Conservation (phyloP, 345 rosid genomes). For the Limnanthes douglasii region DNA sequence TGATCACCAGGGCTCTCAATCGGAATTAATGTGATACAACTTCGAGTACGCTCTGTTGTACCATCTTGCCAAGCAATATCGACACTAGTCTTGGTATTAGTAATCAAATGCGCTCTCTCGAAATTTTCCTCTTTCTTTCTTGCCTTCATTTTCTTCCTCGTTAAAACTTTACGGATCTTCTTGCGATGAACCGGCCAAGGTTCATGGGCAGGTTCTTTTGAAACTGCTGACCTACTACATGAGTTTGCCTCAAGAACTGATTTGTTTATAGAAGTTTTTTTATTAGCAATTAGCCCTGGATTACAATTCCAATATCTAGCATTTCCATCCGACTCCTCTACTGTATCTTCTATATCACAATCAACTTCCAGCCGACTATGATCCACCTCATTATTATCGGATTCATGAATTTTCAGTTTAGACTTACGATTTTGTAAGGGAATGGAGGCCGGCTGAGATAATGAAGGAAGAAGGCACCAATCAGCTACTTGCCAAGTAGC, state of each 20-base stretch:
- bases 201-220: slow-evolving; percentile 64
- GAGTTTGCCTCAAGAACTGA: too few relatives aligned
- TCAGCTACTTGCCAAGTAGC: slow-evolving; percentile 96
- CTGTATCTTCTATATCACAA: slow-evolving; percentile 26
- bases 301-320: too few relatives aligned
- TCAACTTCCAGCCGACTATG: slow-evolving; percentile 20
- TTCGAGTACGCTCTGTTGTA: slow-evolving; percentile 29
- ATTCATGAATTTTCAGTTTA: slow-evolving; percentile 34
- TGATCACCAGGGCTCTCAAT: slow-evolving; percentile 98
- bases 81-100: slow-evolving; percentile 49
- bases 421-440: slow-evolving; percentile 33
- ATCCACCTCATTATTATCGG: slow-evolving; percentile 17
- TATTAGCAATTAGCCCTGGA: too few relatives aligned
- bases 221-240: slow-evolving; percentile 27
- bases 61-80: slow-evolving; percentile 97
- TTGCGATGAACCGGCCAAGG: slow-evolving; percentile 80
- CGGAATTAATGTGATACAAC: slow-evolving; percentile 56
- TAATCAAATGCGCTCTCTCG: slow-evolving; percentile 69
- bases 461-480: slow-evolving; percentile 65
- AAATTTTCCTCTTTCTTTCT: slow-evolving; percentile 80
- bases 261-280: too few relatives aligned
- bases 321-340: slow-evolving; percentile 30
- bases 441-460: slow-evolving; percentile 23
- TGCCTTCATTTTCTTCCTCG: slow-evolving; percentile 65
- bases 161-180: slow-evolving; percentile 74